A percentile compares a stretch with the other conserved stretches of the same genome.
These are phyloP conservation scores for Euclidium syriacum DNA, from an alignment of 345 rosid species.

Conservation along the genomic window DNA sequence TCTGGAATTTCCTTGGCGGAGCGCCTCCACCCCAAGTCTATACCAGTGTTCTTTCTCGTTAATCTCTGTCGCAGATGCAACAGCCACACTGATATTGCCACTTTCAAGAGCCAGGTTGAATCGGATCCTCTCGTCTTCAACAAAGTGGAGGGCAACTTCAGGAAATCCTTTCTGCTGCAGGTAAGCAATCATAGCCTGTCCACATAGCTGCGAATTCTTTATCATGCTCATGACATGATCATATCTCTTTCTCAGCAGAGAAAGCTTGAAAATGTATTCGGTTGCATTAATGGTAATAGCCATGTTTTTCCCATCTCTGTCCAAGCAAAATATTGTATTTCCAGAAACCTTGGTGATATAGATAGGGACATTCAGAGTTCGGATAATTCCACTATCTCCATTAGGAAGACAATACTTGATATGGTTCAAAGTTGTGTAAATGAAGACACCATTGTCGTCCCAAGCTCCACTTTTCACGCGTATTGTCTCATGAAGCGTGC, in stretches of 20 bases:
- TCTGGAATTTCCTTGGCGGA: conserved; percentile 92
- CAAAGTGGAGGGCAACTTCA: conserved; percentile 91
- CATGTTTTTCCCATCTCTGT: conserved; percentile 77
- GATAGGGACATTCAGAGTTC: conserved; percentile 78
- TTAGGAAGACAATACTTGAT: conserved; percentile 92
- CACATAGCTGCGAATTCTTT: conserved; percentile 77
- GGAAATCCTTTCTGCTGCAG: conserved; percentile 90
- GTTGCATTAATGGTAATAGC: conserved; percentile 60
- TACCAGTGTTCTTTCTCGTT: conserved; percentile 97
- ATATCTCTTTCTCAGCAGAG: conserved; percentile 63
- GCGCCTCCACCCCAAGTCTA: conserved; percentile 93
- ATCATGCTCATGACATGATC: conserved; percentile 91
- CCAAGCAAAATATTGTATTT: conserved; percentile 68
- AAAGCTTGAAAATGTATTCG: conserved; percentile 74
- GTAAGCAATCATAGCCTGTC: conserved; percentile 87
- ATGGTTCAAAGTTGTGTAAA: conserved; percentile 83
- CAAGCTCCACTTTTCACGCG: conserved; percentile 95
- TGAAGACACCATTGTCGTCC: conserved; percentile 93
- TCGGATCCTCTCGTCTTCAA: conserved; percentile 80
- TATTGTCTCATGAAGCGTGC: conserved; percentile 90
- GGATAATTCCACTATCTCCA: conserved; percentile 84
- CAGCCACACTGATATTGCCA: conserved; percentile 92
- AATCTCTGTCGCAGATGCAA: conserved; percentile 92
- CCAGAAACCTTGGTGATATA: conserved; percentile 77
- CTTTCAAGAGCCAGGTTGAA: conserved; percentile 88